Evolutionary conservation across 2,329 filamentous ascomycete genomes (phyloP).

Genomic region (Arthrobotrys megalospora): DNA sequence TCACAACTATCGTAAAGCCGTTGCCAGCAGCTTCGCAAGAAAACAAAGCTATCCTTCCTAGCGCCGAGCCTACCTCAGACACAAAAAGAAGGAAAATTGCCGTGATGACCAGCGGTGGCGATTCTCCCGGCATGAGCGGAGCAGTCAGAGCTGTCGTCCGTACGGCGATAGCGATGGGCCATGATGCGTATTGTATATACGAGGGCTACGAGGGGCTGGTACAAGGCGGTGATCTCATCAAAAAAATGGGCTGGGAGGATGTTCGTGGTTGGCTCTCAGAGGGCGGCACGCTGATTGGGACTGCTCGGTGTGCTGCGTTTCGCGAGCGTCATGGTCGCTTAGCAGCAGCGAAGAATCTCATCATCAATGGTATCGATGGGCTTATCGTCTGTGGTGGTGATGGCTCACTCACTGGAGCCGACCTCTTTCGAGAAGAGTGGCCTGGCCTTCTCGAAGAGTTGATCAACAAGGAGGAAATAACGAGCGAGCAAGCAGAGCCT

Average conservation of each 20-base stretch:
- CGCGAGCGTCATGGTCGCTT: conserved; percentile 88
- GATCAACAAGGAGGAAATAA: conserved; percentile 80
- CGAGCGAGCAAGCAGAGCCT: conserved; percentile 78
- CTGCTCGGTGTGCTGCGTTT: conserved; percentile 92
- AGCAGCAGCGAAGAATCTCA: conserved; percentile 92
- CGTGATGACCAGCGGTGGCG: conserved; percentile 94
- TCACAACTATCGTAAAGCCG: conserved; percentile 50
- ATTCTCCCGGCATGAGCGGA: conserved; percentile 95
- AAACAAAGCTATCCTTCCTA: conserved; percentile 10
- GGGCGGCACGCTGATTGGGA: conserved; percentile 95
- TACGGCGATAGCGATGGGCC: conserved; percentile 87
- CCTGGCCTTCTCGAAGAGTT: conserved; percentile 88
- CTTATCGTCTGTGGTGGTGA: conserved; percentile 97
- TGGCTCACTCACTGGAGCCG: conserved; percentile 93
- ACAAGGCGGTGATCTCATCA: conserved; percentile 88
- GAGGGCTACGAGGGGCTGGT: conserved; percentile 98
- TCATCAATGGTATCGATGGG: conserved; percentile 92
- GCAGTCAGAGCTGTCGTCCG: conserved; percentile 91
- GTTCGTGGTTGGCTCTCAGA: conserved; percentile 94
- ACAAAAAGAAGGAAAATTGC: conserved; percentile 78
- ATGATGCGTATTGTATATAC: conserved; percentile 85
- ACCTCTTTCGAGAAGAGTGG: conserved; percentile 94
- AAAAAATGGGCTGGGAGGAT: conserved; percentile 89
- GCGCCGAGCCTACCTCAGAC: conserved; percentile 36
- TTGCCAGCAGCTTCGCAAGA: conserved; percentile 19